Percentiles rank a stretch among this genome's conserved stretches.
Evolutionary conservation across 2,329 filamentous ascomycete genomes (phyloP).

Genomic region (Cercospora beticola): DNA sequence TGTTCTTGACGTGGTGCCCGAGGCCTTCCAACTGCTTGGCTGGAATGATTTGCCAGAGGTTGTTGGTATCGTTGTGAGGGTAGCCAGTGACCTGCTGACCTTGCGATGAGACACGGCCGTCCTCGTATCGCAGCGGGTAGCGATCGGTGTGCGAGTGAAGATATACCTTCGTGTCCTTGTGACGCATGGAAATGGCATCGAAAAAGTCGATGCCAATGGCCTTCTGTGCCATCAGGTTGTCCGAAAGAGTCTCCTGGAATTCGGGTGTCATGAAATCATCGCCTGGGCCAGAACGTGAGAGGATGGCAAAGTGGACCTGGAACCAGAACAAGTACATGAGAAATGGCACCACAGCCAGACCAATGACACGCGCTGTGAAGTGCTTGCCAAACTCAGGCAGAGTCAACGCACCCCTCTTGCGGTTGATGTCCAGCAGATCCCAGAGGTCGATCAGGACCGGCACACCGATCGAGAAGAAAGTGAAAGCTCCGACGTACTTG

Average conservation of each 20-base stretch:
- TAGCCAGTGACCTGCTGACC: constrained; percentile 97
- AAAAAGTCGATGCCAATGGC: constrained; percentile 86
- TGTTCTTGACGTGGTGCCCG: constrained; percentile 71
- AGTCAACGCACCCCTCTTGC: constrained; percentile 75
- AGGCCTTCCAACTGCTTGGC: constrained; percentile 54
- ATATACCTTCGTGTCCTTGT: constrained; percentile 97
- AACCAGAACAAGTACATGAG: constrained; percentile 99
- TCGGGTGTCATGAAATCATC: constrained; percentile 99
- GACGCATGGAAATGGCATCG: constrained; percentile 80
- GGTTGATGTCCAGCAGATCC: constrained; percentile 88
- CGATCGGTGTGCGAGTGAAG: constrained; percentile 87
- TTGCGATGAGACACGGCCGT: constrained; percentile 95
- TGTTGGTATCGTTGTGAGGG: constrained; percentile 97
- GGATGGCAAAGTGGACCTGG: constrained; percentile 95
- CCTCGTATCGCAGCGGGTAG: constrained; percentile 94
- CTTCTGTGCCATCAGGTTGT: constrained; percentile 89
- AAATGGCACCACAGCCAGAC: constrained; percentile 87
- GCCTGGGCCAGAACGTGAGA: constrained; percentile 84
- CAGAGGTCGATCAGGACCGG: constrained; percentile 93
- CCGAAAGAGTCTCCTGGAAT: constrained; percentile 94
- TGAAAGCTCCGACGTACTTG: constrained; percentile 96
- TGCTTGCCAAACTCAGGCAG: constrained; percentile 83
- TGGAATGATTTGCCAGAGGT: constrained; percentile 93
- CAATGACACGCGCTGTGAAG: constrained; percentile 81
- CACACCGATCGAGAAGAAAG: constrained; percentile 93